Conservation (phyloP, 257 asterid genomes). For the Hygrophila difformis region DNA sequence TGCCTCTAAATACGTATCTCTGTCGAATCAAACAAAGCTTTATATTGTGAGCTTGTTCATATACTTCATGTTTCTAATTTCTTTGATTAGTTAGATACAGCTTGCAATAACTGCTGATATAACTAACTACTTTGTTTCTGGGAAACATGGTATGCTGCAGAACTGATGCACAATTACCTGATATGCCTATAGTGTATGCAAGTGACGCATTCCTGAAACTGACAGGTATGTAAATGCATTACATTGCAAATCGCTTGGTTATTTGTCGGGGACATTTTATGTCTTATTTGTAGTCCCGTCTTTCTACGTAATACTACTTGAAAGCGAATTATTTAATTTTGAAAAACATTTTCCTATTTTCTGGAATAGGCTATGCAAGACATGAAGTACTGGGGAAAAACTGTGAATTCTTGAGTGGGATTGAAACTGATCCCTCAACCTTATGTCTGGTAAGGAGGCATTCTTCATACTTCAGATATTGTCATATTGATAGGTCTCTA, state of each 20-base stretch:
- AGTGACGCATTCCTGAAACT: slow-evolving; percentile 75
- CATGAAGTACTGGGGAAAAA: slow-evolving; percentile 81
- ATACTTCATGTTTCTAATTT: slow-evolving; percentile 17
- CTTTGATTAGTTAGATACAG: background rate
- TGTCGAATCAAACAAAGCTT: slow-evolving; percentile 99
- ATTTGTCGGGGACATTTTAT: background rate
- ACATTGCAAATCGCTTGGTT: background rate
- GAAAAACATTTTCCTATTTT: background rate
- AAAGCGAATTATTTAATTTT: background rate
- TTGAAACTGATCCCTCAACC: slow-evolving; percentile 30
- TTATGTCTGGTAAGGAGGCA: slow-evolving; percentile 23
- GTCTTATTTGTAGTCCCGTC: background rate
- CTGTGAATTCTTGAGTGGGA: slow-evolving; percentile 81
- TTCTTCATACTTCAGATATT: no score
- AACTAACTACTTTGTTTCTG: background rate
- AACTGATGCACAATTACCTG: slow-evolving; percentile 63
- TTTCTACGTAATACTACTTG: slow-evolving; percentile 1
- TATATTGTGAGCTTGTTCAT: slow-evolving; percentile 91
- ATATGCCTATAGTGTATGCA: slow-evolving; percentile 85
- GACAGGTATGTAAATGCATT: slow-evolving; percentile 45
- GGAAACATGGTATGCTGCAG: slow-evolving; percentile 20
- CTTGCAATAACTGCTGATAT: slow-evolving; percentile 11
- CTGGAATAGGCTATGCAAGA: slow-evolving; percentile 56
- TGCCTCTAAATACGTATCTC: slow-evolving; percentile 67
- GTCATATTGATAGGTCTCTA: background rate